These are phyloP conservation scores for Osmanthus fragrans DNA, from an alignment of 257 asterid genomes.

Conservation along the genomic window DNA sequence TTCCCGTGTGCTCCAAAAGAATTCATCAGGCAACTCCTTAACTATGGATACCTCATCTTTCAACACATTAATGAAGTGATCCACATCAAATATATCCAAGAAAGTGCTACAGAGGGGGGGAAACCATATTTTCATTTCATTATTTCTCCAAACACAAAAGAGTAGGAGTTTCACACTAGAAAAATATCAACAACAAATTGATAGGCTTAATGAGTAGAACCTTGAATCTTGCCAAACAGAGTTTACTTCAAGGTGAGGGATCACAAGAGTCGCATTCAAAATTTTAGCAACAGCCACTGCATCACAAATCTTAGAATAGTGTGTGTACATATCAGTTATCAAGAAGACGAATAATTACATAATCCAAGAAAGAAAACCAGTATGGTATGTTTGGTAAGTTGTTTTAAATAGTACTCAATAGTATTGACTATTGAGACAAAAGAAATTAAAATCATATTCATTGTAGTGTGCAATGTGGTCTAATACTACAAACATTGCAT, in stretches of 20 bases:
- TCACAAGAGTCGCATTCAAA: slow-evolving; percentile 87
- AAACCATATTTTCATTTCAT: background rate
- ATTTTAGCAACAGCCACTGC: slow-evolving; percentile 97
- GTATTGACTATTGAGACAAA: no score
- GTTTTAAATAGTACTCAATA: no score
- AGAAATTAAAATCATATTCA: no score
- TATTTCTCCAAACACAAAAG: background rate
- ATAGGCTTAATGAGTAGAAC: slow-evolving; percentile 29
- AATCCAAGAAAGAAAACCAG: no score
- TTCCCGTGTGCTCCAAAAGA: slow-evolving; percentile 94
- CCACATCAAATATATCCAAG: slow-evolving; percentile 91
- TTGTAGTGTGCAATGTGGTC: no score
- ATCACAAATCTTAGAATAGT: slow-evolving; percentile 47
- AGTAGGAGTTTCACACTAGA: background rate
- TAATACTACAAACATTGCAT: no score
- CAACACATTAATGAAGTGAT: slow-evolving; percentile 82
- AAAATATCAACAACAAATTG: background rate
- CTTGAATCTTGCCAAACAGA: slow-evolving; percentile 99
- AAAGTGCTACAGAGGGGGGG: slow-evolving; percentile 59
- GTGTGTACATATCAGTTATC: no score
- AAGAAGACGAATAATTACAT: no score
- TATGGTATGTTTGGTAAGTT: no score
- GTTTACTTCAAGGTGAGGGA: slow-evolving; percentile 90
- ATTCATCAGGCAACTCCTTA: slow-evolving; percentile 80
- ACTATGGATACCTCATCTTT: slow-evolving; percentile 78